phyloP scores from a whole-genome alignment of 2,329 filamentous ascomycete genomes.

The Verruconis gallopava region DNA sequence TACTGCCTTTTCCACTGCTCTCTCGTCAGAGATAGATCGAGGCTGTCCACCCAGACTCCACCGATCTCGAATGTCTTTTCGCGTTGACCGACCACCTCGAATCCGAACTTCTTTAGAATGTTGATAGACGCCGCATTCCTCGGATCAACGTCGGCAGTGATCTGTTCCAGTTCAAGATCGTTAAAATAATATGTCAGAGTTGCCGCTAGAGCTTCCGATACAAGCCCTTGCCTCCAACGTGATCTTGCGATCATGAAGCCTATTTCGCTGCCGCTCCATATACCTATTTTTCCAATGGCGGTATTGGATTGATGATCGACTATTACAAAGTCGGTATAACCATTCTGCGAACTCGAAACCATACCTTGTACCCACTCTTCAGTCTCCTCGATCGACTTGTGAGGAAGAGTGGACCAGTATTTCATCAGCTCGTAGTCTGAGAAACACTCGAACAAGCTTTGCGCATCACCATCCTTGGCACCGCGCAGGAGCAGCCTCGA shows the following conservation, averaged over 20 bases:
- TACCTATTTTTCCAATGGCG: conserved; percentile 8
- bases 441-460: background rate
- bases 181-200: conserved; percentile 5
- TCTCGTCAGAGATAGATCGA: conserved; percentile 2
- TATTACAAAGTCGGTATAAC: conserved; percentile 7
- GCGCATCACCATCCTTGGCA: background rate
- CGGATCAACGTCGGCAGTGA: conserved; percentile 8
- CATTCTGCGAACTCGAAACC: background rate
- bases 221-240: conserved; percentile 3
- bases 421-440: conserved; percentile 3
- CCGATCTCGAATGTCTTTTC: conserved; percentile 7
- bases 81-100: background rate
- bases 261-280: conserved; percentile 5
- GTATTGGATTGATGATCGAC: background rate
- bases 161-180: background rate
- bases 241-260: conserved; percentile 7
- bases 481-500: background rate
- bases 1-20: background rate
- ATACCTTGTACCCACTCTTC: conserved; percentile 4
- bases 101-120: conserved; percentile 7
- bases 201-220: conserved; percentile 4
- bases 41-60: conserved; percentile 4
- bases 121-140: conserved; percentile 4
- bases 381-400: conserved; percentile 3
- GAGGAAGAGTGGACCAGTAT: conserved; percentile 7